phyloP scores from a whole-genome alignment of 495 filamentous ascomycete species.

The Lasiosphaeriaceae sp. region DNA sequence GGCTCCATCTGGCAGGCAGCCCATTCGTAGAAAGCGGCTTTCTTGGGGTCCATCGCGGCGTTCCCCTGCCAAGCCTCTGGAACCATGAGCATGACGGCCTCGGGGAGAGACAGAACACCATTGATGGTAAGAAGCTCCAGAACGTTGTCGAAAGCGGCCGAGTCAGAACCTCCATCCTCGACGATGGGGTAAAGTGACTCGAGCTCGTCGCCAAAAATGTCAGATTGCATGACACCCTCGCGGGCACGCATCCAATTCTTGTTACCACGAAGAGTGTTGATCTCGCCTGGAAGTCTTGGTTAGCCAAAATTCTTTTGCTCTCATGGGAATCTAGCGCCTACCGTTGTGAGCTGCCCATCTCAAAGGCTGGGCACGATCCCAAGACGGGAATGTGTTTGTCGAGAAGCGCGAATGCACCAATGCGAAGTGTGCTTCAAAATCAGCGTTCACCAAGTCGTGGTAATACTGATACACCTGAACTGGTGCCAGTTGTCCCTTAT shows the following conservation, averaged over 20 bases:
- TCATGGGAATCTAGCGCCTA: conserved; percentile 33
- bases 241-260: conserved; percentile 99
- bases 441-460: conserved; percentile 93
- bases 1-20: conserved; percentile 99
- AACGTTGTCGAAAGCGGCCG: conserved; percentile 97
- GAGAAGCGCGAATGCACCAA: conserved; percentile 98
- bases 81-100: conserved; percentile 99
- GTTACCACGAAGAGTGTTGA: conserved; percentile 97
- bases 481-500: conserved; percentile 96
- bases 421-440: conserved; percentile 97
- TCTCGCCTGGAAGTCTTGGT: conserved; percentile 62
- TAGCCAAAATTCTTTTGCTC: conserved; percentile 24
- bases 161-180: conserved; percentile 97
- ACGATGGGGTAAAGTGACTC: conserved; percentile 91
- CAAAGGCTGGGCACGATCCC: conserved; percentile 96
- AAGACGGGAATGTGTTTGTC: conserved; percentile 98
- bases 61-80: conserved; percentile 99
- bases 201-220: conserved; percentile 89
- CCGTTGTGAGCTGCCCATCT: conserved; percentile 99
- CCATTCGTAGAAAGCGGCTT: conserved; percentile 99
- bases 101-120: conserved; percentile 91
- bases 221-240: conserved; percentile 92
- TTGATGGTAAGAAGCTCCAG: conserved; percentile 94
- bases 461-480: conserved; percentile 99
- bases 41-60: conserved; percentile 83